Evolutionary conservation across 306 rosid genomes (phyloP), one percentile per base, ranked within the genome.

Genomic region (Fragaria ananassa): DNA sequence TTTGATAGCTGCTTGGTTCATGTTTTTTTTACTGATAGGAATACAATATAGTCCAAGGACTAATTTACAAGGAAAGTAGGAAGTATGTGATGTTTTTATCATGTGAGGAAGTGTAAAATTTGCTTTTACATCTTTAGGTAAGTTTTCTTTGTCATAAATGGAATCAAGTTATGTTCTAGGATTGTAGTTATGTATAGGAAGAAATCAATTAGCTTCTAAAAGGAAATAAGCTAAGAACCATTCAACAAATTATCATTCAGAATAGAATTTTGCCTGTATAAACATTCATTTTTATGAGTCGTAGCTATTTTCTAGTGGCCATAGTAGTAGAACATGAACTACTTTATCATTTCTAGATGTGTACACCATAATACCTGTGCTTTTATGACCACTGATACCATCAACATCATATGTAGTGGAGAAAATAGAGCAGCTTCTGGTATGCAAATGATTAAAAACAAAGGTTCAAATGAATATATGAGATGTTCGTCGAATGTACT

Each of bases 401-500:
- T 35, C 50, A 72, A 27, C 37, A 39, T 56, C 27, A 56, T 39
- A 37, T 35, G 19, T 39, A 71, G 21, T 57, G 5, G 14, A 14
- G 67, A 51, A 37, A 35, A 45, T 68, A 77, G 78, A 68, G 46
- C 54, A 60, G 57, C 50, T 49, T 62, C 31, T 57, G 46, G 8
- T 54, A 35, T 29, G 34, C 60, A 63, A 8, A 71, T 42, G 50
- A 21, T n/a, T 56, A 14, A 29, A 8, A 66, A 42, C 13, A 18
- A 64, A 65, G 1, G 19, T 42, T 9, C 15, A 42, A 42, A 42
- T 8, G 2, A 41, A 41, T 41, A 41, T 41, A 5, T 41, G 44
- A 41, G 44, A 41, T 41, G 41, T 37, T 37, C 56, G 29, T 21
- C 2, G 21, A 23, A 79, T 39, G 29, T 51, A 39, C 80, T 68